Evolutionary conservation across 208 protist genomes (phyloP), one percentile per base, ranked within the genome.

Genomic region (Acanthamoeba royreba): DNA sequence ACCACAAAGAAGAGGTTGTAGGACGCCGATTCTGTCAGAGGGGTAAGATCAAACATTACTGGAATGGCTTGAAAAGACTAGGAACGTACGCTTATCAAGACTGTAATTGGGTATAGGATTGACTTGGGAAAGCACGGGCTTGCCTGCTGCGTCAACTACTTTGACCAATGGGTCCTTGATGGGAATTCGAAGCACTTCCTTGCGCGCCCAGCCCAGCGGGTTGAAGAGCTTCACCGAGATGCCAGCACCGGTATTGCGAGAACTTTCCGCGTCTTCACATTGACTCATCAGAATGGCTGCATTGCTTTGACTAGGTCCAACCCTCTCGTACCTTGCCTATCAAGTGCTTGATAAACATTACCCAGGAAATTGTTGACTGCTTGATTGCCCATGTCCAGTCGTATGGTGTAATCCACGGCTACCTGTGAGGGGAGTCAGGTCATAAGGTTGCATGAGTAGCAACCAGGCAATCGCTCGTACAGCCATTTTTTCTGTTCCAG

Each of bases 401-500:
- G 61, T 35, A 38, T 42, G 28, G 61, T 72, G 61, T 72, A 72
- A 35, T 72, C 61, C 31, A 72, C 61, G 9, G 61, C 61, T 17
- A 72, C 61, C 61, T 72, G 49, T 19, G 19, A 55, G 19, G n/a
- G n/a, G n/a, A n/a, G n/a, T n/a, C n/a, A n/a, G n/a, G n/a, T n/a
- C n/a, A n/a, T n/a, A n/a, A n/a, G n/a, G n/a, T n/a, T n/a, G n/a
- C n/a, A n/a, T n/a, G n/a, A n/a, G n/a, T 42, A n/a, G 42, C 0
- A 25, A 40, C 42, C 0, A 15, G 55, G 55, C 9, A 25, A n/a
- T n/a, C n/a, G n/a, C 28, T 3, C 61, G 8, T 72, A 72, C 61
- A 13, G 77, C 77, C 52, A 38, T 35, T 66, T 94, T 72, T 33
- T 92, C 74, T 2, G 95, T 96, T 19, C 95, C 95, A 4, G 94